Evolutionary conservation across 1,284 basidiomycete genomes (phyloP).

Genomic region (Fomitopsis palustris): DNA sequence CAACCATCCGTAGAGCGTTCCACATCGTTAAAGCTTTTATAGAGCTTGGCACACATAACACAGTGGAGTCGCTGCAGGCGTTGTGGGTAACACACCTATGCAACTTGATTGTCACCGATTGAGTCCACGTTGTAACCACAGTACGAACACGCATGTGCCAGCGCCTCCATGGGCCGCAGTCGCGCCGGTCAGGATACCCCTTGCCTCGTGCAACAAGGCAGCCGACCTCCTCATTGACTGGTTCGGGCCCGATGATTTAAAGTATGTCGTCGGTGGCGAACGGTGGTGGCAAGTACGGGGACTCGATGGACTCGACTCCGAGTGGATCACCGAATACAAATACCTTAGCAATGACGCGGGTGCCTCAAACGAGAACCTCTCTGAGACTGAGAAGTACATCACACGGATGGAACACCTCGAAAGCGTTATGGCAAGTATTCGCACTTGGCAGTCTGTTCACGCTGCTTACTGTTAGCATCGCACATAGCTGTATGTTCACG

Average conservation of each 20-base stretch:
- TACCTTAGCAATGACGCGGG: conserved; percentile 32
- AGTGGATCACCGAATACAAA: conserved; percentile 74
- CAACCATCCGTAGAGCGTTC: conserved; percentile 42
- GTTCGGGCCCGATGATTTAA: conserved; percentile 72
- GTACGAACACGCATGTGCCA: conserved; percentile 76
- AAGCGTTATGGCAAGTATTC: conserved; percentile 46
- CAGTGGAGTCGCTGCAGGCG: conserved; percentile 56
- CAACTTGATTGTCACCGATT: background rate
- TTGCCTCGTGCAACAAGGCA: conserved; percentile 60
- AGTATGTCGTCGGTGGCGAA: conserved; percentile 72
- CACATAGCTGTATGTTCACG: conserved; percentile 70
- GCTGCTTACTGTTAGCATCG: background rate
- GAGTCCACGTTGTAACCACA: conserved; percentile 19
- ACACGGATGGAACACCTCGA: conserved; percentile 52
- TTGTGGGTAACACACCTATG: conserved; percentile 37
- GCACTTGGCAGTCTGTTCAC: background rate
- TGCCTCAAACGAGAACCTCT: conserved; percentile 29
- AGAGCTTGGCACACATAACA: conserved; percentile 54
- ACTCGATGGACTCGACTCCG: conserved; percentile 64
- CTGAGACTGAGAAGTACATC: conserved; percentile 39
- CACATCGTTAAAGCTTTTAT: conserved; percentile 69
- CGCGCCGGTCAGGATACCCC: conserved; percentile 63
- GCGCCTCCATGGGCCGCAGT: conserved; percentile 77
- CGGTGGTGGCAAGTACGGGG: conserved; percentile 86
- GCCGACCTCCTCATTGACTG: conserved; percentile 75